phyloP scores from a whole-genome alignment of 202 grass and related monocot species.

The Cymbopogon flexuosus region DNA sequence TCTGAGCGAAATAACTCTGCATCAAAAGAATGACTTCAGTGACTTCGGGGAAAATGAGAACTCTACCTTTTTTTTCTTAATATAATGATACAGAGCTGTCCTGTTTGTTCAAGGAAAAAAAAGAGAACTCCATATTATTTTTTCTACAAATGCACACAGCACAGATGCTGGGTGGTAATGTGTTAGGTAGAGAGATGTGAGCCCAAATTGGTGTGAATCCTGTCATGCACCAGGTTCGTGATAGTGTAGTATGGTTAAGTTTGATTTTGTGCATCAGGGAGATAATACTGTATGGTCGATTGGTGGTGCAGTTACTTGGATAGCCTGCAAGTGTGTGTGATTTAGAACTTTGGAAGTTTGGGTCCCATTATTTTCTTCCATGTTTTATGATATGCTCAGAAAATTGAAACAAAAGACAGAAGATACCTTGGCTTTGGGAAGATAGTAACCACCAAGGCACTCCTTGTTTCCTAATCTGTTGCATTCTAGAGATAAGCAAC shows the following conservation, averaged over 20 bases:
- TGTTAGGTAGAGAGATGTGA: background rate
- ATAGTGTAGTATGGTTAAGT: background rate
- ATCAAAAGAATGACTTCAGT: too few relatives aligned
- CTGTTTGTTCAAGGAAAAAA: background rate
- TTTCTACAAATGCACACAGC: background rate
- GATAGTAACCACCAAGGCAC: background rate
- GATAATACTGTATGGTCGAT: background rate
- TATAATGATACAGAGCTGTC: background rate
- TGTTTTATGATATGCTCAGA: background rate
- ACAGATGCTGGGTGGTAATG: background rate
- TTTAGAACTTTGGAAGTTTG: slow-evolving; percentile 7
- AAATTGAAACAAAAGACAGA: slow-evolving; percentile 7
- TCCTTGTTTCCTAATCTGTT: slow-evolving; percentile 18
- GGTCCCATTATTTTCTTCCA: background rate
- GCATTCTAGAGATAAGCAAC: slow-evolving; percentile 1
- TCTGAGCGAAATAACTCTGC: background rate
- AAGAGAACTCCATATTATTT: background rate
- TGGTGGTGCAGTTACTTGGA: background rate
- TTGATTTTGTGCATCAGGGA: background rate
- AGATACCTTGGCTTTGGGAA: slow-evolving; percentile 6
- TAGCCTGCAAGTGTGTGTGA: background rate
- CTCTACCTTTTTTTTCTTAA: too few relatives aligned
- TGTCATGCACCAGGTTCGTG: background rate
- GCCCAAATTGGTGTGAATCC: background rate
- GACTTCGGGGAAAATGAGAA: too few relatives aligned